Conservation (phyloP, 495 filamentous ascomycete species). For the Rhizodiscina lignyota region DNA sequence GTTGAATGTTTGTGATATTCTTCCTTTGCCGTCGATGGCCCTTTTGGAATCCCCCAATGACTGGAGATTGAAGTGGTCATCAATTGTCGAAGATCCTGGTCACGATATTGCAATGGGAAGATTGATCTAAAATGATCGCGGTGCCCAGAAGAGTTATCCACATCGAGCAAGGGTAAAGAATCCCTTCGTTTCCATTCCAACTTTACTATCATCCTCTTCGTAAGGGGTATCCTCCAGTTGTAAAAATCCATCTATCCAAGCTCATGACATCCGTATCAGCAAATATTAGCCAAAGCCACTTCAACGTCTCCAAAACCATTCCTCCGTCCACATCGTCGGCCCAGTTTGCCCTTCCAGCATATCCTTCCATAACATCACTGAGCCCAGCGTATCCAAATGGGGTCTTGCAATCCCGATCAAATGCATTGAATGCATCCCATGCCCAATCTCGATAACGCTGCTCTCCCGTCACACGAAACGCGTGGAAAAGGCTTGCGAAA, state of each 20-base stretch:
- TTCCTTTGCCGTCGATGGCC: too few species aligned
- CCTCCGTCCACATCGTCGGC: slow-evolving; percentile 4
- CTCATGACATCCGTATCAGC: slow-evolving; percentile 9
- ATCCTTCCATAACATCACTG: slow-evolving; percentile 16
- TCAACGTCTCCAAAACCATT: slow-evolving; percentile 13
- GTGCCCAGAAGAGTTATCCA: too few species aligned
- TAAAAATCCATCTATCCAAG: slow-evolving; percentile 18
- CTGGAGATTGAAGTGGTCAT: too few species aligned
- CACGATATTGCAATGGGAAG: too few species aligned
- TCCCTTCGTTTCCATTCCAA: too few species aligned
- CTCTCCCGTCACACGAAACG: slow-evolving; percentile 18
- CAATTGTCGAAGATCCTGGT: too few species aligned
- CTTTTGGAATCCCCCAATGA: too few species aligned
- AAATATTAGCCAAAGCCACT: slow-evolving; percentile 16
- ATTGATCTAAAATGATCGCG: too few species aligned
- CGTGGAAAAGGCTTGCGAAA: slow-evolving; percentile 18
- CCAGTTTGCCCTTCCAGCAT: too few species aligned
- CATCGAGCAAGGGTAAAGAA: too few species aligned
- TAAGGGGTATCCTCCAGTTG: slow-evolving; percentile 15
- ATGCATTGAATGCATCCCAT: slow-evolving; percentile 16
- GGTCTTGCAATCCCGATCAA: slow-evolving; percentile 18
- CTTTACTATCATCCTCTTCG: too few species aligned
- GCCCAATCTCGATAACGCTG: slow-evolving; percentile 13
- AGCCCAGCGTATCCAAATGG: slow-evolving; percentile 20
- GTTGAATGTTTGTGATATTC: too few species aligned